A percentile compares a stretch with the other conserved stretches of the same genome.
Conservation (phyloP, 2,329 filamentous ascomycete species). For the Claviceps fusiformis region DNA sequence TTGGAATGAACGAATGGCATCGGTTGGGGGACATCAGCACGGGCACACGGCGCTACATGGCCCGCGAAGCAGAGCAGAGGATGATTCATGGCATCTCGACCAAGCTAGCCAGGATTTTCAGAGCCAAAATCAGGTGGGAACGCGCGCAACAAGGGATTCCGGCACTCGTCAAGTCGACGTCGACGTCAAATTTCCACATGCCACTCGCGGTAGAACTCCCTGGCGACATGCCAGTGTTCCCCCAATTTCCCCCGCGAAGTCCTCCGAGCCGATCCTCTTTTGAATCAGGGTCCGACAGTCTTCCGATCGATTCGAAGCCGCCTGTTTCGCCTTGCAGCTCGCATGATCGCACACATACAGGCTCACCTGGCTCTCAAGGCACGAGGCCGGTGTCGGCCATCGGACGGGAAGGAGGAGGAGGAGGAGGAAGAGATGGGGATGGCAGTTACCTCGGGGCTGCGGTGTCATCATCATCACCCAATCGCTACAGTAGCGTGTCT, state of each 20-base stretch:
- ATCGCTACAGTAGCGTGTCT: constrained; percentile 41
- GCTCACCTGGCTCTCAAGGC: constrained; percentile 17
- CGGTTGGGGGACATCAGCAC: constrained; percentile 91
- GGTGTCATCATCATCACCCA: constrained; percentile 36
- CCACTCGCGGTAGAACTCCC: constrained; percentile 46
- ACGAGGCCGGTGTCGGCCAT: constrained; percentile 3
- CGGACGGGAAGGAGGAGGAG: not conserved
- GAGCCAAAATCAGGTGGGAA: constrained; percentile 57
- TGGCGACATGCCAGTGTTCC: constrained; percentile 34
- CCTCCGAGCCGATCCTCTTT: constrained; percentile 38
- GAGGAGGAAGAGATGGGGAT: constrained; percentile 19
- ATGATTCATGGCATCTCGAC: constrained; percentile 65
- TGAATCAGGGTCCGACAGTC: constrained; percentile 39
- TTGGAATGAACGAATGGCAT: constrained; percentile 98
- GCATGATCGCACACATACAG: constrained; percentile 28
- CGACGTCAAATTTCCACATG: constrained; percentile 24
- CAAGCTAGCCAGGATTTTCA: constrained; percentile 73
- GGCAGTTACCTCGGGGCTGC: constrained; percentile 41
- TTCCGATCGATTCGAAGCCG: constrained; percentile 25
- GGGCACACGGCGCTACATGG: constrained; percentile 72
- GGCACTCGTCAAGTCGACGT: constrained; percentile 28
- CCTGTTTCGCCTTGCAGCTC: constrained; percentile 37
- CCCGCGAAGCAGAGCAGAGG: constrained; percentile 56
- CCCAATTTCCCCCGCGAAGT: constrained; percentile 23
- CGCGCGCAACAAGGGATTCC: constrained; percentile 28